Base-by-base conservation (phyloP, 495 filamentous ascomycete genomes). In the Lasiosphaeria miniovina region DNA sequence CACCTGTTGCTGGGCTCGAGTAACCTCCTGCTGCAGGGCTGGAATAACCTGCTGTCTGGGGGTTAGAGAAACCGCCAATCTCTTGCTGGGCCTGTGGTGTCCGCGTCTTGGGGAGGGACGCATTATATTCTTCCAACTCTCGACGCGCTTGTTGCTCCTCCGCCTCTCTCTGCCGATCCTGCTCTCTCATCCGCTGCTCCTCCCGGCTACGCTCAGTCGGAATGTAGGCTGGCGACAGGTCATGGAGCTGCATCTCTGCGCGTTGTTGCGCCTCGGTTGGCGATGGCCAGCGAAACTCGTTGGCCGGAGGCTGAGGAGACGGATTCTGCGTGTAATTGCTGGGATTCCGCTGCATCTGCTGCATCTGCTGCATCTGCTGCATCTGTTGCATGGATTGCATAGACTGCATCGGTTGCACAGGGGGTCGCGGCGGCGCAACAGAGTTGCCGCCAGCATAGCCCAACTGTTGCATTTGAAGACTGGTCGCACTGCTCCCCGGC, bases 11-110 rank as follows among this genome's bases (percentile, higher is more conserved):
- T 6, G 43, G 43, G 43, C 43, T 14, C 4, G 6, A 46, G 43
- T 24, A 24, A 24, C 24, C 24, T 24, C 24, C 24, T 2, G 24
- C 24, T 24, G 24, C 24, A 24, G 24, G 24, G 24, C 24, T 24
- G 24, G 24, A 24, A 24, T 24, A 24, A 2, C 24, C 2, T 24
- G 24, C 24, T 24, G 24, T 24, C 24, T 24, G 24, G 24, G 24
- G 24, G 24, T 2, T 24, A 24, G 24, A 24, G 24, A 24, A 77
- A 49, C 80, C 78, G 48, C 88, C 88, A 63, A 93, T 73, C 72
- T 96, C 92, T 72, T 96, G 92, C 67, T 96, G 88, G n/a, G 90
- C 91, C 36, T 91, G 68, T 0, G 90, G 89, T 4, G 81, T 74
- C 58, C 88, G 86, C 11, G 80, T 82, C 74, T 95, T 86, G 14